Base-by-base conservation (phyloP, 345 rosid genomes). In the Viola odorata region DNA sequence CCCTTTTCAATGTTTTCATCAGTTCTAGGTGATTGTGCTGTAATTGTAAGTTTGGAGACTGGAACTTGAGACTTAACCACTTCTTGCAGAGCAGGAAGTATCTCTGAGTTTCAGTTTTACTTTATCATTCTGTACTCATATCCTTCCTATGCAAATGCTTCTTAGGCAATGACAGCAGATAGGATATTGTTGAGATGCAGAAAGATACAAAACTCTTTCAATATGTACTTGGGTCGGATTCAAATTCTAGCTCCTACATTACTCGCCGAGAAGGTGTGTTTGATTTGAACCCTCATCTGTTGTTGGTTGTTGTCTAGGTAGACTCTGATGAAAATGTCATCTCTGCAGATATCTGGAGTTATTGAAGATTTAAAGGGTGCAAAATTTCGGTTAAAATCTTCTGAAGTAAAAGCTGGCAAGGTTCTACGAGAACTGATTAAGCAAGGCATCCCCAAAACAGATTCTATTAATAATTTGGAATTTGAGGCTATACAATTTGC, bases 321-420 rank as follows among this genome's bases (percentile, higher is more conserved):
- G 44, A 13, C 32, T 56, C 37, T 55, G 12, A 36, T 14, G 12
- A 15, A 16, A 45, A 12, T 15, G 6, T 12, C 32, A 23, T 57
- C 4, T 71, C 49, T 69, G 62, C 82, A 78, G 85, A 71, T 81
- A 40, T 68, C 71, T 64, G 68, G 55, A 52, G 75, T 75, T 55
- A 39, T 73, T 32, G 57, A 58, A 62, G 80, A 78, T 41, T 73
- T 78, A 37, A 65, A 65, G 66, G 17, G 23, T 49, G 64, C 75
- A 57, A 55, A 56, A 50, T 77, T 78, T 60, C 44, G 3, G 3
- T 2, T 81, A 23, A 78, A 75, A 39, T 69, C 78, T 23, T 59
- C 76, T 7, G 85, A 81, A 64, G 64, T 53, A 16, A 80, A 81
- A 58, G 82, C 75, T 37, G 75, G 80, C 14, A 57, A 63, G 56